Evolutionary conservation across 306 rosid genomes (phyloP), one percentile per base, ranked within the genome.

Genomic region (Cucumis melo): DNA sequence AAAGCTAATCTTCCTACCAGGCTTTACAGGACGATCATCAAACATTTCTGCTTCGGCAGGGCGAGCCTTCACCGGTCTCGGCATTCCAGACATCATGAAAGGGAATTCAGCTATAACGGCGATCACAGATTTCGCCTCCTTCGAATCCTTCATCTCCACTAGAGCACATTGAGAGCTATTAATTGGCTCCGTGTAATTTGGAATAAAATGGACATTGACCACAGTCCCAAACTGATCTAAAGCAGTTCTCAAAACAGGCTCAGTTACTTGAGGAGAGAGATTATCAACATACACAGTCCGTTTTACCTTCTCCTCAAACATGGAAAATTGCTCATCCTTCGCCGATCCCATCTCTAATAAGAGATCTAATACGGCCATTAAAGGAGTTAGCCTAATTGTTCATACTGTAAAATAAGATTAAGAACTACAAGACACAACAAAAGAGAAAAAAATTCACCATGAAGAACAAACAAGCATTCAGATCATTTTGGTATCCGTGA

Each of bases 41-140:
- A 91, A 94, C 98, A 94, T 90, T 60, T 87, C 92, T 11, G 17
- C 79, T 70, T 59, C 80, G 10, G 92, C 89, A 64, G 48, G 85
- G 55, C 63, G 78, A 8, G 91, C 93, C 82, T 91, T 88, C 68
- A 86, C 91, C 0, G 96, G 97, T 54, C 98, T 86, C 29, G 96
- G 98, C 93, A 88, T 87, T 81, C 98, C 98, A 42, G 87, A 78
- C 79, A 93, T 87, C 98, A 93, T 91, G 85, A 93, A 93, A 19
- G 89, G 89, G 78, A 73, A 80, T 21, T 85, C 82, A 0, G 59
- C 8, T 20, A 82, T 21, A 84, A 77, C 80, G 2, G 83, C 63
- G 61, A 83, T 24, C 50, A 93, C 80, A 24, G 84, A 86, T 67
- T 54, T 32, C 16, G 78, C 97, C 86, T 90, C 84, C 82, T 83